Evolutionary conservation across 2,329 filamentous ascomycete species (phyloP).

Genomic region (Ramichloridium luteum): DNA sequence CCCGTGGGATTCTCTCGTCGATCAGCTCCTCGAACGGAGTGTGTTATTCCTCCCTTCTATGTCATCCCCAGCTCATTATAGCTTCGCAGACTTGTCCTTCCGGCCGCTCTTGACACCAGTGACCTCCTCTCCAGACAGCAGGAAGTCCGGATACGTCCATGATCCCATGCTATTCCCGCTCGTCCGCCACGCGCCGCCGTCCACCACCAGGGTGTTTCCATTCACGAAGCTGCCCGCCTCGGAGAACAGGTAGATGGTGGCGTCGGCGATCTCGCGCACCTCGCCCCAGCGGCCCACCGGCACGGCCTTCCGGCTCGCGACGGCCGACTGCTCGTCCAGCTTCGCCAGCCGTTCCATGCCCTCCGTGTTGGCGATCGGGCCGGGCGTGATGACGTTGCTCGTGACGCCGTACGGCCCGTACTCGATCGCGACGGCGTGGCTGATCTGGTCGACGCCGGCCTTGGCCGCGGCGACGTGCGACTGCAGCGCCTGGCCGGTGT

Average conservation of each 20-base stretch:
- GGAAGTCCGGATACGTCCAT: constrained; percentile 46
- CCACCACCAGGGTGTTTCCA: constrained; percentile 63
- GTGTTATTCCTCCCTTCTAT: no score
- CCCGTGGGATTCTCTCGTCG: no score
- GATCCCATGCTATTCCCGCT: constrained; percentile 25
- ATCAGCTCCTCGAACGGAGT: no score
- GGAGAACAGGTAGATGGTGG: constrained; percentile 79
- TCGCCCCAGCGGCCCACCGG: constrained; percentile 67
- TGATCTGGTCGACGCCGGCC: constrained; percentile 76
- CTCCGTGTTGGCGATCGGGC: constrained; percentile 75
- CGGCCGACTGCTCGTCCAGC: constrained; percentile 18
- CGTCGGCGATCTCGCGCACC: constrained; percentile 81
- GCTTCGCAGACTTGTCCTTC: constrained; percentile 35
- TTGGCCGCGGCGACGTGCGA: constrained; percentile 87
- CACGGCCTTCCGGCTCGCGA: constrained; percentile 32
- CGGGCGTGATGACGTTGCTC: constrained; percentile 79
- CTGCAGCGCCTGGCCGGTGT: constrained; percentile 73
- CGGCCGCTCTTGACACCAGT: constrained; percentile 47
- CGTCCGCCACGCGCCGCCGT: constrained; percentile 41
- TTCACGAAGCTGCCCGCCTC: constrained; percentile 79
- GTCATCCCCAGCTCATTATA: no score
- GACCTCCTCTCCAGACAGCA: constrained; percentile 41
- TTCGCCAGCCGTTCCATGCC: constrained; percentile 35
- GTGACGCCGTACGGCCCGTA: constrained; percentile 80
- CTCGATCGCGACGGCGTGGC: constrained; percentile 68